Evolutionary conservation across 768 basidiomycete genomes (phyloP).

Genomic region (Tulasnella sp.): DNA sequence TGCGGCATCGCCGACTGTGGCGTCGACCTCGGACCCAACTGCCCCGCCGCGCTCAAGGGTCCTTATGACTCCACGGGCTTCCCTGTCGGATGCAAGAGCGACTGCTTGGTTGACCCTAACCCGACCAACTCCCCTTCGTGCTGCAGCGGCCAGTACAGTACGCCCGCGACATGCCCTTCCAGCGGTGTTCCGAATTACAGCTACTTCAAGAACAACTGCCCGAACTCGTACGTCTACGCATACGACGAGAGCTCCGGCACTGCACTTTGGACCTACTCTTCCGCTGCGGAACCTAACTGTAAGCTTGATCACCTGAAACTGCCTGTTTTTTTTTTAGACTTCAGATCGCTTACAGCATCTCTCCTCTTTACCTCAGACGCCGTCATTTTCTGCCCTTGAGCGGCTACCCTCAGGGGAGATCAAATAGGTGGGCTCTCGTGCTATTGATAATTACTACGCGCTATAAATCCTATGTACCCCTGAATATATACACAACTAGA

Average conservation of each 20-base stretch:
- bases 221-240: constrained; percentile 18
- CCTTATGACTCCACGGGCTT: constrained; percentile 17
- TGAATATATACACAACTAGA: too few species aligned
- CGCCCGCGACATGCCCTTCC: constrained; percentile 20
- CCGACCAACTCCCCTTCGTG: constrained; percentile 19
- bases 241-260: constrained; percentile 19
- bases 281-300: constrained; percentile 10
- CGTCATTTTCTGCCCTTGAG: constrained; percentile 17
- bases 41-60: neutral
- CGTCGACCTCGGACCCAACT: neutral
- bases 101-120: constrained; percentile 21
- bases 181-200: constrained; percentile 16
- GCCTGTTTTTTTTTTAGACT: neutral
- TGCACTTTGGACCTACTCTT: constrained; percentile 10
- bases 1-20: constrained; percentile 1
- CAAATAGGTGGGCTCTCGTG: too few species aligned
- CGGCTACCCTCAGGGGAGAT: too few species aligned
- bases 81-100: constrained; percentile 22
- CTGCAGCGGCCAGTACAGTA: constrained; percentile 20
- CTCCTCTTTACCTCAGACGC: neutral
- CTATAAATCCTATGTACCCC: too few species aligned
- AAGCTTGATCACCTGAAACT: neutral
- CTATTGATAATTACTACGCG: too few species aligned
- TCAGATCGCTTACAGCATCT: neutral
- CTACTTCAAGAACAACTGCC: constrained; percentile 18